These are phyloP conservation scores for Candida albicans DNA, from an alignment of 1,139 yeast genomes.

Conservation along the genomic window DNA sequence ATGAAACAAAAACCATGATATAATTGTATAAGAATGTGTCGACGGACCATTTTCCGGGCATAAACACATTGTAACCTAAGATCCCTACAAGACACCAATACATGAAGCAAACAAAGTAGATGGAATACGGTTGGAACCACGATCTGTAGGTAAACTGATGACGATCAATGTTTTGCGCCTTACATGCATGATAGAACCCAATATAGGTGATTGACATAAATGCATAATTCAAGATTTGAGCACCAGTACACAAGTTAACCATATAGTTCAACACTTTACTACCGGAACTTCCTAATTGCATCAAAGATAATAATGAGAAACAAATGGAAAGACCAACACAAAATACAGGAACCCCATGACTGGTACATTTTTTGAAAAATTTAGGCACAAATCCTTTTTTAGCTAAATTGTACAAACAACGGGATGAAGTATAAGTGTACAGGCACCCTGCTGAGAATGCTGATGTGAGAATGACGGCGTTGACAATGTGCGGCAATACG, in stretches of 20 bases:
- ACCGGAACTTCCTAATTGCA: slow-evolving; percentile 24
- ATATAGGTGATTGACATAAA: slow-evolving; percentile 33
- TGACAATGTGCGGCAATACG: slow-evolving; percentile 43
- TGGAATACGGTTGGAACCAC: slow-evolving; percentile 27
- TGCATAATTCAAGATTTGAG: slow-evolving; percentile 28
- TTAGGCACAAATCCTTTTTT: slow-evolving; percentile 41
- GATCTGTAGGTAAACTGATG: slow-evolving; percentile 33
- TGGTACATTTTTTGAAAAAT: slow-evolving; percentile 37
- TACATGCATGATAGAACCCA: slow-evolving; percentile 21
- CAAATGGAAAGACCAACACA: slow-evolving; percentile 30
- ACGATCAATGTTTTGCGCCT: slow-evolving; percentile 40
- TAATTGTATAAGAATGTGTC: slow-evolving; percentile 44
- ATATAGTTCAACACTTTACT: slow-evolving; percentile 30
- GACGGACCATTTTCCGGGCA: slow-evolving; percentile 32
- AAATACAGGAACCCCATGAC: slow-evolving; percentile 16
- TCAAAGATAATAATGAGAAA: slow-evolving; percentile 29
- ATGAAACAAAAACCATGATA: slow-evolving; percentile 31
- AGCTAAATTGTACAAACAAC: slow-evolving; percentile 43
- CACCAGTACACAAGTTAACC: slow-evolving; percentile 27
- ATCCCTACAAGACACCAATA: slow-evolving; percentile 35
- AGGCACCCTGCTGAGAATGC: slow-evolving; percentile 49
- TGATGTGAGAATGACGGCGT: slow-evolving; percentile 28
- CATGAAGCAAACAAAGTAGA: slow-evolving; percentile 37
- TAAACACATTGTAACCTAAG: slow-evolving; percentile 40
- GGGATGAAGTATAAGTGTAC: slow-evolving; percentile 43